Percentiles rank a stretch among this genome's conserved stretches.
phyloP scores from a whole-genome alignment of 495 filamentous ascomycete species.

The Amniculicola lignicola region DNA sequence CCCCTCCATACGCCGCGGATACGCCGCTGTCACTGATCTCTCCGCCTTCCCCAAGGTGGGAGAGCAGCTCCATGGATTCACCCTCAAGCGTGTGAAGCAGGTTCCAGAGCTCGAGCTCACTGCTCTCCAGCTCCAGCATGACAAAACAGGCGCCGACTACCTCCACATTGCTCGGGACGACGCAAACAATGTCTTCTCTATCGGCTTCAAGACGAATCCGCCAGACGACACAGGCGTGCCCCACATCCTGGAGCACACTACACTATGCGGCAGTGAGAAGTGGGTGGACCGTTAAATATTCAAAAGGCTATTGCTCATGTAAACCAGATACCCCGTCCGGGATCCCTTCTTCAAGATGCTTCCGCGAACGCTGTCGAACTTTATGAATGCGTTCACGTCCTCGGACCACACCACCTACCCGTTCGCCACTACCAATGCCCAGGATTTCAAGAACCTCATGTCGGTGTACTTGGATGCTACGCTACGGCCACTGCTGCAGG shows the following conservation, averaged over 20 bases:
- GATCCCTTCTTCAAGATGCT: slow-evolving; percentile 99
- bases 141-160: slow-evolving; percentile 92
- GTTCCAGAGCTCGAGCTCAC: slow-evolving; percentile 92
- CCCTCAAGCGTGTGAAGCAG: slow-evolving; percentile 78
- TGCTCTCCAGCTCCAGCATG: slow-evolving; percentile 81
- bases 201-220: slow-evolving; percentile 98
- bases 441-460: slow-evolving; percentile 93
- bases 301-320: slow-evolving; percentile 28
- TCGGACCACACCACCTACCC: slow-evolving; percentile 97
- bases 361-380: slow-evolving; percentile 92
- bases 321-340: slow-evolving; percentile 78
- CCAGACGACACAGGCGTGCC: slow-evolving; percentile 94
- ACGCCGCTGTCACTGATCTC: slow-evolving; percentile 69
- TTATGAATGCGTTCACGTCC: slow-evolving; percentile 98
- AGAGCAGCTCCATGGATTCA: slow-evolving; percentile 89
- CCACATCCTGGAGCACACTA: slow-evolving; percentile 96
- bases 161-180: slow-evolving; percentile 92
- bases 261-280: slow-evolving; percentile 95
- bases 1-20: slow-evolving; percentile 38
- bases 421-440: slow-evolving; percentile 93
- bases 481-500: slow-evolving; percentile 78
- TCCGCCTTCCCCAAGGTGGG: slow-evolving; percentile 70
- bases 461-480: slow-evolving; percentile 97
- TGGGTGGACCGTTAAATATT: slow-evolving; percentile 42
- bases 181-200: slow-evolving; percentile 98